These are phyloP conservation scores for Lanmaoa pseudosensibilis DNA, from an alignment of 768 basidiomycete species.

Conservation along the genomic window DNA sequence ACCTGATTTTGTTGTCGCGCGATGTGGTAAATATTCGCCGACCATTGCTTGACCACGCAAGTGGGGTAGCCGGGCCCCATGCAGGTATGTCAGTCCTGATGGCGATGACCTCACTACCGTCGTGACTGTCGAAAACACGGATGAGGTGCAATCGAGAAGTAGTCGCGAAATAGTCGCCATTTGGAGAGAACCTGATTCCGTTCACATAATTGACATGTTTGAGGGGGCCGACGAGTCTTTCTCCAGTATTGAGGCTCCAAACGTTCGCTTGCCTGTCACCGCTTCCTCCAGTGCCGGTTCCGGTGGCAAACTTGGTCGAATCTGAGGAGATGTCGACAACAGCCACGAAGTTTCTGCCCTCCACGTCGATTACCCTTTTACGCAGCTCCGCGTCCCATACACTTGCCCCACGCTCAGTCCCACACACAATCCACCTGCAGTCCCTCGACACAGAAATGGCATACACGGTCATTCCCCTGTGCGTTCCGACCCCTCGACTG, in stretches of 20 bases:
- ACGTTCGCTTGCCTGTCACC: background rate
- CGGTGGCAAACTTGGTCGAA: background rate
- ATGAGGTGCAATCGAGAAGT: background rate
- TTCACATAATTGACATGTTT: background rate
- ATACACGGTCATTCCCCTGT: background rate
- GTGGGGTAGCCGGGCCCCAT: background rate
- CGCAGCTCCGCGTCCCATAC: background rate
- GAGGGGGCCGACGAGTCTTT: background rate
- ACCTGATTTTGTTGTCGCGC: background rate
- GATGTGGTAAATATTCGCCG: background rate
- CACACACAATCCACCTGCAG: background rate
- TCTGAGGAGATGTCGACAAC: background rate
- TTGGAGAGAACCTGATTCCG: background rate
- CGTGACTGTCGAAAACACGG: background rate
- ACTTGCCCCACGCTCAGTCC: background rate
- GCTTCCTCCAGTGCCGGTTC: background rate
- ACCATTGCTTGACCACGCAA: background rate
- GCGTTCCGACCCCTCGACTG: background rate
- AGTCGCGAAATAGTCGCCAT: background rate
- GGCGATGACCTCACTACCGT: background rate
- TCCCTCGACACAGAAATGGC: background rate
- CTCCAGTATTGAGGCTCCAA: background rate
- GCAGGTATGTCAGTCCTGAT: background rate
- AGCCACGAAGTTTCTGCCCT: background rate
- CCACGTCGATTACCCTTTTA: background rate